phyloP scores from a whole-genome alignment of 116 monocot genomes.

The Papilionanthe hybrid region DNA sequence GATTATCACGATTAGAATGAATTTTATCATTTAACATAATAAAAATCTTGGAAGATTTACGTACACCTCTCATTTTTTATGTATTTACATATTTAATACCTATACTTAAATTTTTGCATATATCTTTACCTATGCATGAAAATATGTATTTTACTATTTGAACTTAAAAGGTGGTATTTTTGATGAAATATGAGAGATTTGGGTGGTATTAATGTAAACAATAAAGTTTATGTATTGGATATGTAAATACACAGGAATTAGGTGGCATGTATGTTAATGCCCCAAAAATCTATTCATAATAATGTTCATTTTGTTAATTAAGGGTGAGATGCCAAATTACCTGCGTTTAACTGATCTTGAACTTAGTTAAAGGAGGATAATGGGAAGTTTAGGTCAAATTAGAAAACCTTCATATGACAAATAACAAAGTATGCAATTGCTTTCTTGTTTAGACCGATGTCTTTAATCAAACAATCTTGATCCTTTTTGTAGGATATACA shows the following conservation, averaged over 20 bases:
- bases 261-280: too few relatives aligned
- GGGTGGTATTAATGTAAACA: too few relatives aligned
- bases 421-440: background rate
- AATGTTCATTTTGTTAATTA: slow-evolving; percentile 2
- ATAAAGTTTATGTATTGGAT: too few relatives aligned
- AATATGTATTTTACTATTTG: too few relatives aligned
- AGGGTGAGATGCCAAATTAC: background rate
- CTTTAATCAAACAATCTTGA: background rate
- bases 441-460: background rate
- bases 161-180: too few relatives aligned
- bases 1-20: background rate
- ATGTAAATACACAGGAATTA: too few relatives aligned
- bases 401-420: background rate
- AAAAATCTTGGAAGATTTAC: background rate
- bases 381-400: background rate
- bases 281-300: background rate
- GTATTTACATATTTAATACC: too few relatives aligned
- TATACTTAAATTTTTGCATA: too few relatives aligned
- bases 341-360: background rate
- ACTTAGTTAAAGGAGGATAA: background rate
- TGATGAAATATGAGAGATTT: too few relatives aligned
- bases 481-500: background rate
- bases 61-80: too few relatives aligned
- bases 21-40: background rate
- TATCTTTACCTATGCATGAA: too few relatives aligned